Evolutionary conservation across 2,329 filamentous ascomycete species (phyloP), one percentile per base, ranked within the genome.

Genomic region (Penicillium italicum): DNA sequence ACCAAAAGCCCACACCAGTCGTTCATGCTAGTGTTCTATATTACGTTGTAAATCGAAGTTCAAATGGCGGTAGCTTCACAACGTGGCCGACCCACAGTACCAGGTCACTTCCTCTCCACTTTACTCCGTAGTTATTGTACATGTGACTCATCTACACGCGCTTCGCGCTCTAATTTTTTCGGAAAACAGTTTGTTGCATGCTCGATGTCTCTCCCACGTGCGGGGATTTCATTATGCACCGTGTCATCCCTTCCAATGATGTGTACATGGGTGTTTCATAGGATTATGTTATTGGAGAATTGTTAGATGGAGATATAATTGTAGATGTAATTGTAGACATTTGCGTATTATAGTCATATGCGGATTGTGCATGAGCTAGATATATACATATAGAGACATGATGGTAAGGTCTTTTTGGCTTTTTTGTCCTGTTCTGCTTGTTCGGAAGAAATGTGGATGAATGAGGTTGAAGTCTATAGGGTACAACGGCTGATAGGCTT

Each of bases 51-150:
- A 24, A 18, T 28, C 10, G 12, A 41, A 28, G 7, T 16, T 4
- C 34, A 50, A 54, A 54, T 54, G n/a, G 51, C 51, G 44, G 51
- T 50, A 36, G 20, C 37, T 28, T 49, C 44, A 34, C 43, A 48
- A 53, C 50, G 50, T 53, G 50, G 50, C 45, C 26, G 51, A 41
- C 30, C 51, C 51, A 54, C 50, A 16, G 5, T n/a, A 31, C 10
- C 33, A 31, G 16, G 28, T 41, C 42, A 49, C n/a, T 16, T n/a
- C 16, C 31, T 48, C 33, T 41, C 24, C 26, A 41, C 18, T 20
- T 12, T 45, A n/a, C n/a, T n/a, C n/a, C n/a, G n/a, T n/a, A n/a
- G 12, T 16, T 7, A 11, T 18, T 42, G 20, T 42, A 24, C 36
- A 33, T 50, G 40, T 51, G 49, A 51, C 49, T 51, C 49, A 46